Conservation (phyloP, 148 eudicot species). For the Silene uniflora region DNA sequence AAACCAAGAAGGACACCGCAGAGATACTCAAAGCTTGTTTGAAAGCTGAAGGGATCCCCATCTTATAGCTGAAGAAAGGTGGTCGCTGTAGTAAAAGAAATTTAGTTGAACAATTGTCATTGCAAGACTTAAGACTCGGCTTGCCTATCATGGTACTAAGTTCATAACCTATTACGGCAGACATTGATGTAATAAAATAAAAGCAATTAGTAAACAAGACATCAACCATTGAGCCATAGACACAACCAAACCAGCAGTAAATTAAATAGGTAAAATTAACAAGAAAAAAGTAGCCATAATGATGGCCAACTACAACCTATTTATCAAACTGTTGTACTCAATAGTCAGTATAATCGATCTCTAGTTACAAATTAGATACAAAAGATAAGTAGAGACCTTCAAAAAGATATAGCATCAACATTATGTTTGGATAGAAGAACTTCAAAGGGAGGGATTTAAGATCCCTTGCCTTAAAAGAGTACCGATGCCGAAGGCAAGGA, state of each 20-base stretch:
- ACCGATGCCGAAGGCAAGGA: no score
- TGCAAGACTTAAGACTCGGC: background rate
- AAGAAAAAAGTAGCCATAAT: background rate
- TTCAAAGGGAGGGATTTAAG: background rate
- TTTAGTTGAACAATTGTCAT: background rate
- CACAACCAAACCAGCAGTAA: background rate
- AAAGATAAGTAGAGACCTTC: background rate
- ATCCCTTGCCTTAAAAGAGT: no score
- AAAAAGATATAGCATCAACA: background rate
- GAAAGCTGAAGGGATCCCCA: constrained; percentile 61
- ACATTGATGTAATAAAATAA: background rate
- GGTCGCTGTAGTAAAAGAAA: constrained; percentile 62
- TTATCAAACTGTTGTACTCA: background rate
- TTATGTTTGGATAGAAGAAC: background rate
- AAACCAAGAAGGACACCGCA: constrained; percentile 42
- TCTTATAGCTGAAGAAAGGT: constrained; percentile 90
- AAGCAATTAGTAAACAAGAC: background rate
- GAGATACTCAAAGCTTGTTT: constrained; percentile 58
- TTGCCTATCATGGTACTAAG: background rate
- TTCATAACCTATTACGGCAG: background rate
- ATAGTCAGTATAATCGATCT: background rate
- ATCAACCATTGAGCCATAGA: background rate
- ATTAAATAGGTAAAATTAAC: background rate
- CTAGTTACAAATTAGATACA: background rate
- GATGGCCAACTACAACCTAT: background rate